Conservation (phyloP, 1,284 basidiomycete species). For the Gymnopus androsaceus region DNA sequence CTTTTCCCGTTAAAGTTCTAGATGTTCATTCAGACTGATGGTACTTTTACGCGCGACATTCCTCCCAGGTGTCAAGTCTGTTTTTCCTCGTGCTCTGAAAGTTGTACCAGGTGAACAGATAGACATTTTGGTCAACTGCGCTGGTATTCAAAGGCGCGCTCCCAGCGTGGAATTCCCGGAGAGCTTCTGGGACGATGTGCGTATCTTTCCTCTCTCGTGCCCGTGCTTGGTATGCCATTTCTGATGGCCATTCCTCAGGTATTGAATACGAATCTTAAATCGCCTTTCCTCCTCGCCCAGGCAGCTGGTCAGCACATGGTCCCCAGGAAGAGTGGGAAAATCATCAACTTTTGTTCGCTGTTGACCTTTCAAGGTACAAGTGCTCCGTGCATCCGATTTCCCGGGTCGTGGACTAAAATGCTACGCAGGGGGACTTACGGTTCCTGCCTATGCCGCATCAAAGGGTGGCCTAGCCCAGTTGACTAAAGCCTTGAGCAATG, state of each 20-base stretch:
- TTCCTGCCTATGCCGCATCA: conserved; percentile 91
- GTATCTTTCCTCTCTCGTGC: conserved; percentile 28
- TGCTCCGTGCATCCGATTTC: conserved; percentile 22
- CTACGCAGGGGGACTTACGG: conserved; percentile 61
- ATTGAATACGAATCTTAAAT: conserved; percentile 77
- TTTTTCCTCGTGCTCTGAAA: conserved; percentile 67
- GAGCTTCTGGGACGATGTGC: conserved; percentile 87
- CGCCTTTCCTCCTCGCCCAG: conserved; percentile 75
- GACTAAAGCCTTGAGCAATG: conserved; percentile 75
- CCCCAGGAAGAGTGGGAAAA: conserved; percentile 70
- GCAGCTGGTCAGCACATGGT: conserved; percentile 83
- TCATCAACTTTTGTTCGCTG: conserved; percentile 81
- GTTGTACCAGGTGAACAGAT: conserved; percentile 61
- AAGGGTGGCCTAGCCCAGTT: conserved; percentile 86
- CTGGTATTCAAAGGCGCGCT: conserved; percentile 88
- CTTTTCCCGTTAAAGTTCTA: neutral
- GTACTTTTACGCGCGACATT: conserved; percentile 10
- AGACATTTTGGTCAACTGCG: conserved; percentile 91
- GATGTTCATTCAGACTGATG: neutral
- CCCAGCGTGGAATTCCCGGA: conserved; percentile 84
- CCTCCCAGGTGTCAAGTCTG: conserved; percentile 60
- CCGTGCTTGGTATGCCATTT: conserved; percentile 16
- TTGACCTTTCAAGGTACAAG: conserved; percentile 72
- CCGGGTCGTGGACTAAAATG: neutral
- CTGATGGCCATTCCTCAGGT: conserved; percentile 47